Percentiles rank a stretch among this genome's conserved stretches.
These are phyloP conservation scores for Vitis hybrid DNA, from an alignment of 177 flowering plant genomes.

Conservation along the genomic window DNA sequence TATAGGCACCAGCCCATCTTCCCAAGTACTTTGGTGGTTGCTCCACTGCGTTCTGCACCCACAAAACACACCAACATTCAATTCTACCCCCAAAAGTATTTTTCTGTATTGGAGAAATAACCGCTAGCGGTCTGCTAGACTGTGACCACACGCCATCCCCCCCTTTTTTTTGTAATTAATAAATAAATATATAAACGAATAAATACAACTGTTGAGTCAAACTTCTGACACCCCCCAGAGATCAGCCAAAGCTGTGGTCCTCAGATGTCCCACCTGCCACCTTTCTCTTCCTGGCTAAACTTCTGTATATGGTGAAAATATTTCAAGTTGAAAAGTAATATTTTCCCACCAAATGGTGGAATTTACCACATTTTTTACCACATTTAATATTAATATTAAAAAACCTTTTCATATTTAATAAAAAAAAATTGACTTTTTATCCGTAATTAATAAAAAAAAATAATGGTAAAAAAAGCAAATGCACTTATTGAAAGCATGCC, in stretches of 20 bases:
- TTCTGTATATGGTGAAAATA: background rate
- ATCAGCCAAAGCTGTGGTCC: background rate
- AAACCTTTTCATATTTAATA: too few species aligned
- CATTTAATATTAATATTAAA: too few species aligned
- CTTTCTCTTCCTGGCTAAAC: background rate
- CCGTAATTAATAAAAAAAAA: too few species aligned
- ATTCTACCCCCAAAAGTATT: background rate
- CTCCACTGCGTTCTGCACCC: conserved; percentile 93
- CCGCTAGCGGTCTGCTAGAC: conserved; percentile 35
- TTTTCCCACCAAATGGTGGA: too few species aligned
- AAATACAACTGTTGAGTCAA: conserved; percentile 8
- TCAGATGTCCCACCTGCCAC: conserved; percentile 3
- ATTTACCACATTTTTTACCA: too few species aligned
- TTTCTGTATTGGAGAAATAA: conserved; percentile 23
- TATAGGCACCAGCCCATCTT: conserved; percentile 77
- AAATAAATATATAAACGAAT: background rate
- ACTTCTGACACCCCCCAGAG: background rate
- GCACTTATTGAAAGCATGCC: too few species aligned
- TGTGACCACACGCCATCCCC: conserved; percentile 27
- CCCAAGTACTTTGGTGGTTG: conserved; percentile 75
- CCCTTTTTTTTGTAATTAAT: background rate
- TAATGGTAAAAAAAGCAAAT: too few species aligned
- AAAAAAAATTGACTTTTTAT: too few species aligned
- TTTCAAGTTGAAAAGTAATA: too few species aligned
- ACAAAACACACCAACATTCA: background rate